Conservation (phyloP, 331 rosid genomes). For the Ulmus americana region DNA sequence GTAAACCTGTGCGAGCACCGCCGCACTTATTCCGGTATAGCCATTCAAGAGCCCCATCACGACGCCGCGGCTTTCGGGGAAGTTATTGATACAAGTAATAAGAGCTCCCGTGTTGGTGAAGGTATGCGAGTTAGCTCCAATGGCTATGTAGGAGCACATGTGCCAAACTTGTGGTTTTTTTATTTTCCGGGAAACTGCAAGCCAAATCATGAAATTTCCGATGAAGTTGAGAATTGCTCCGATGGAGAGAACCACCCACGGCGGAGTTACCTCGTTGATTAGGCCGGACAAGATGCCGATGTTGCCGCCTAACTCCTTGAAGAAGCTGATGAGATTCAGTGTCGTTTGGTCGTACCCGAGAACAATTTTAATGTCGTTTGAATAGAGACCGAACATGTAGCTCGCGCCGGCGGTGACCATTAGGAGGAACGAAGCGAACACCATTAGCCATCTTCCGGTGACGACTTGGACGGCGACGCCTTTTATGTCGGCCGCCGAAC, state of each 20-base stretch:
- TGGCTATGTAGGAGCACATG: slow-evolving; percentile 49
- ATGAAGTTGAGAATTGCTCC: slow-evolving; percentile 54
- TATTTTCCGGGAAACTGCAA: slow-evolving; percentile 38
- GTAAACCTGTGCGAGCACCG: slow-evolving; percentile 44
- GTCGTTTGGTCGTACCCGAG: slow-evolving; percentile 39
- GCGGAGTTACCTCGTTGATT: slow-evolving; percentile 57
- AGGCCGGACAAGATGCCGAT: slow-evolving; percentile 54
- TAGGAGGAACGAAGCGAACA: slow-evolving; percentile 31
- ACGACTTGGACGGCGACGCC: slow-evolving; percentile 16
- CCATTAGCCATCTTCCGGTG: slow-evolving; percentile 34
- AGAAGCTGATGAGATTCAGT: slow-evolving; percentile 54
- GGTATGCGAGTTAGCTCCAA: slow-evolving; percentile 59
- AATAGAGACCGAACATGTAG: slow-evolving; percentile 36
- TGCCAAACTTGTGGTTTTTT: slow-evolving; percentile 47
- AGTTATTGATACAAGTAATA: slow-evolving; percentile 57
- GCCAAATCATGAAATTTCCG: slow-evolving; percentile 81
- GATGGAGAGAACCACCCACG: slow-evolving; percentile 55
- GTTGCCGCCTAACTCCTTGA: slow-evolving; percentile 64
- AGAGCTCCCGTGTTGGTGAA: slow-evolving; percentile 65
- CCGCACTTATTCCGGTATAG: slow-evolving; percentile 63
- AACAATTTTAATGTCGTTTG: slow-evolving; percentile 25
- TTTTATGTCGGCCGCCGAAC: too few relatives aligned
- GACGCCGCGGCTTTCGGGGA: slow-evolving; percentile 51
- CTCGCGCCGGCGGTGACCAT: slow-evolving; percentile 35
- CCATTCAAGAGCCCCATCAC: slow-evolving; percentile 67